Conservation (phyloP, 768 basidiomycete species). For the Cyclocybe aegerita region DNA sequence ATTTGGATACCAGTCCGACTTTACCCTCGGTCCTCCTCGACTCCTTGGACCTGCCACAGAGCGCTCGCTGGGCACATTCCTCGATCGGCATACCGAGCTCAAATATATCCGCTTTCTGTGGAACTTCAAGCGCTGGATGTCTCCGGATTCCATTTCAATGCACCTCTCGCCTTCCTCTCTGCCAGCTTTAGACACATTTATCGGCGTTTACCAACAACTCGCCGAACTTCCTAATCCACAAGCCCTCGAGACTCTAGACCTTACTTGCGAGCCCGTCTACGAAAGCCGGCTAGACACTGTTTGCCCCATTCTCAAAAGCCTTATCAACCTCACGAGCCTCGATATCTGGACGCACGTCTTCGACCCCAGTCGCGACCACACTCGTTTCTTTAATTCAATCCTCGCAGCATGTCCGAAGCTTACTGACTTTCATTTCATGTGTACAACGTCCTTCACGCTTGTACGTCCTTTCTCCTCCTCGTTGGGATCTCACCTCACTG, state of each 20-base stretch:
- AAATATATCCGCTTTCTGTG: slow-evolving; percentile 46
- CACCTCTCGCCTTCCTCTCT: slow-evolving; percentile 25
- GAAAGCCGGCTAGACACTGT: slow-evolving; percentile 31
- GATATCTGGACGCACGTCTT: slow-evolving; percentile 50
- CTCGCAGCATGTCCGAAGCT: slow-evolving; percentile 35
- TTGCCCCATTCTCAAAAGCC: slow-evolving; percentile 30
- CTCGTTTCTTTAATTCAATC: slow-evolving; percentile 33
- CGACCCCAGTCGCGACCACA: slow-evolving; percentile 31
- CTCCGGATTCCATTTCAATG: slow-evolving; percentile 37
- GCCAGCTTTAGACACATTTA: slow-evolving; percentile 38
- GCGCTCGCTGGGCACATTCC: slow-evolving; percentile 31
- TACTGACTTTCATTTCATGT: slow-evolving; percentile 52
- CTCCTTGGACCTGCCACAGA: slow-evolving; percentile 17
- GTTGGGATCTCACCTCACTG: background rate
- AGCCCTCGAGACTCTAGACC: slow-evolving; percentile 39
- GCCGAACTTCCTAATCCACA: slow-evolving; percentile 33
- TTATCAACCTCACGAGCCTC: slow-evolving; percentile 38
- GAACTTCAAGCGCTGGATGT: slow-evolving; percentile 53
- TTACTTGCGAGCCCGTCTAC: slow-evolving; percentile 50
- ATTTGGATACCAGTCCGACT: slow-evolving; percentile 49
- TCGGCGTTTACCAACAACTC: slow-evolving; percentile 49
- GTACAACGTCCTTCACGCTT: slow-evolving; percentile 43
- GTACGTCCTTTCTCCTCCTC: slow-evolving; percentile 23
- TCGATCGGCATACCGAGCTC: slow-evolving; percentile 36
- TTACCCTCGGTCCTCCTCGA: slow-evolving; percentile 33